Conservation (phyloP, 345 rosid species). For the Brassica cretica region DNA sequence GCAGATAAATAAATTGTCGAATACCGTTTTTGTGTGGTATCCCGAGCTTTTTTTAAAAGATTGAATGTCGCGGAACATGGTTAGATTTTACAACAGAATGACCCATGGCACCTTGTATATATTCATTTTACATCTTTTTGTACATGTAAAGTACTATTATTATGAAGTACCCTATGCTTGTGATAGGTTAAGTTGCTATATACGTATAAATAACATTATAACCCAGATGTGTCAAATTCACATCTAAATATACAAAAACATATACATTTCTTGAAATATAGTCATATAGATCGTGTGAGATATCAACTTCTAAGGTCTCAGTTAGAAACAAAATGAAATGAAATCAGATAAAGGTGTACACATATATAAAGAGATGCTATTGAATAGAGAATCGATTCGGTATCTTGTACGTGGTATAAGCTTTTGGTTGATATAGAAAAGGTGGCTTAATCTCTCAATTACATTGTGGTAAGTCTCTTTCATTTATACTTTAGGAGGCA, state of each 20-base stretch:
- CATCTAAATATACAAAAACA: neutral
- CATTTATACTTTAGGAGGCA: conserved; percentile 46
- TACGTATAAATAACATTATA: neutral
- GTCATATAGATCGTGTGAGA: neutral
- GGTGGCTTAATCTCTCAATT: conserved; percentile 40
- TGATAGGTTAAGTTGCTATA: neutral
- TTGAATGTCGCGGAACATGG: neutral
- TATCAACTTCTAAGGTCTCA: neutral
- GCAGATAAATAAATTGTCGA: neutral
- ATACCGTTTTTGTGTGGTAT: neutral
- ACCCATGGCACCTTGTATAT: neutral
- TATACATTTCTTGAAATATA: neutral
- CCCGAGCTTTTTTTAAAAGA: neutral
- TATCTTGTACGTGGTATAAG: conserved; percentile 38
- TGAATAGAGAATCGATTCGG: conserved; percentile 43
- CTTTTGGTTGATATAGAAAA: conserved; percentile 37
- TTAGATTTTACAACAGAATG: neutral
- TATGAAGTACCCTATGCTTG: neutral
- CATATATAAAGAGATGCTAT: conserved; percentile 30
- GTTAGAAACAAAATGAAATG: neutral
- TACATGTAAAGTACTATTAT: neutral
- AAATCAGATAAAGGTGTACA: conserved; percentile 25
- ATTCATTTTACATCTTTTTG: neutral
- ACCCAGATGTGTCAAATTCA: neutral
- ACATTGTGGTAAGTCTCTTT: conserved; percentile 42